Evolutionary conservation across 1,284 basidiomycete genomes (phyloP), one percentile per base, ranked within the genome.

Genomic region (Tilletiopsis washingtonensis): DNA sequence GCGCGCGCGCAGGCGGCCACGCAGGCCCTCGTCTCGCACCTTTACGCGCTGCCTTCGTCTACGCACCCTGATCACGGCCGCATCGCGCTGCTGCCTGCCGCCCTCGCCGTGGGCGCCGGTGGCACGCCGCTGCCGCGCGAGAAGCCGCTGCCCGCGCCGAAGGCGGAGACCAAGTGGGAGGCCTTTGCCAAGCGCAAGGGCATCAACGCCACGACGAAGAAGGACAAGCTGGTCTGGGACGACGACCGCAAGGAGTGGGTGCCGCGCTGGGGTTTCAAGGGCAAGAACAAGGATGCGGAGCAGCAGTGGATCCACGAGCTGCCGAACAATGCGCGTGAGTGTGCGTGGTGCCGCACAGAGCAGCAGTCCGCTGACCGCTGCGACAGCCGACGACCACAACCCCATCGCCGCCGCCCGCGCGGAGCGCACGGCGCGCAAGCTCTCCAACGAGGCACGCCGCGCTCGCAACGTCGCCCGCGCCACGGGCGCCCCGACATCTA

Each of bases 151-250:
- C 93, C 93, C 0, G 91, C 91, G 70, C 84, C 86, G 3, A 94
- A 93, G 76, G 84, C 86, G 3, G 81, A 81, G 43, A 97, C 93
- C 14, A 98, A 96, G 75, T 98, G 94, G 94, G 88, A 97, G 77
- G 80, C 83, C 56, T 98, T 97, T 69, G 93, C 93, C 14, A 83
- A 84, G 50, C 84, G 86, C 39, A 97, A 96, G 78, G 94, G 94
- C 26, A 98, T 98, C 67, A 81, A 82, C 62, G 83, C 79, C 70
- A 56, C 62, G 6, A 82, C 79, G 59, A 82, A 81, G 52, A 82
- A 79, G 59, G 81, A 81, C 50, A 86, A 81, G 77, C 83, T 84
- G 71, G 81, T 85, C 6, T 99, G 88, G 84, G 91, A 99, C 75
- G 93, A 97, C 64, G 90, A 91, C 74, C 82, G 80, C 64, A 86